Evolutionary conservation across 192 early-diverging fungal genomes (phyloP), one percentile per base, ranked within the genome.

Genomic region (Phlyctochytrium bullatum): DNA sequence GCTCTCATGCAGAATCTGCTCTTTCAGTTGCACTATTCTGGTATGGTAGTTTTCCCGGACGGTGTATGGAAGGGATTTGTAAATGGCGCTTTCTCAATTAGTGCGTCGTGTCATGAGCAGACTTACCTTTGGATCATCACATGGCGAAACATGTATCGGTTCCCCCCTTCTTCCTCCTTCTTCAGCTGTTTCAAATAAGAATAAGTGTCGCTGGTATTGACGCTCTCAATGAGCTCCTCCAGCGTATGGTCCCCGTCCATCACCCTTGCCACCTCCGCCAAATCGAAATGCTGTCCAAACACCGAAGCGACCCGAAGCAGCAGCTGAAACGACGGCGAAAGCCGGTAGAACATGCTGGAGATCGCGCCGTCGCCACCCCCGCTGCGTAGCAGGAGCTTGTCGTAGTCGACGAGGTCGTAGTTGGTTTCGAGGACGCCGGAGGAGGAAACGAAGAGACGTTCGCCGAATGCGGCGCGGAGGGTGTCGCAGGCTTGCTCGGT

Each of bases 291-390:
- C 20, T 47, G 40, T 20, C 69, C 69, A 58, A 54, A 71, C 27
- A 58, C 69, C 12, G 69, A 62, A 28, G 69, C 69, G 24, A 64
- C 62, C 24, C 62, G 27, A 25, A 71, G 36, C 0, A 71, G 36
- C 36, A 58, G 54, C 56, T 71, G 69, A 36, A 71, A 71, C 52
- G 58, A 62, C 25, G 62, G 69, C 16, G 62, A 60, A 20, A 71
- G 69, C 34, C 64, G 69, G 32, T 71, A 60, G 58, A 71, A 71
- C 27, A 62, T 40, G 28, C 58, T 62, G 3, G 64, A 47, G 35
- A 71, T 64, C 6, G 69, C 69, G 10, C 52, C 53, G 58, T 71
- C 69, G 10, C 52, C 53, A 63, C 64, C 69, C 40, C 62, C 69
- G 29, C 63, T 71, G 34, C 58, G 62, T 6, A 62, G 54, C 31